A percentile compares a stretch with the other conserved stretches of the same genome.
Evolutionary conservation across 441 rosid species (phyloP).

Genomic region (Aquilaria agallochum): DNA sequence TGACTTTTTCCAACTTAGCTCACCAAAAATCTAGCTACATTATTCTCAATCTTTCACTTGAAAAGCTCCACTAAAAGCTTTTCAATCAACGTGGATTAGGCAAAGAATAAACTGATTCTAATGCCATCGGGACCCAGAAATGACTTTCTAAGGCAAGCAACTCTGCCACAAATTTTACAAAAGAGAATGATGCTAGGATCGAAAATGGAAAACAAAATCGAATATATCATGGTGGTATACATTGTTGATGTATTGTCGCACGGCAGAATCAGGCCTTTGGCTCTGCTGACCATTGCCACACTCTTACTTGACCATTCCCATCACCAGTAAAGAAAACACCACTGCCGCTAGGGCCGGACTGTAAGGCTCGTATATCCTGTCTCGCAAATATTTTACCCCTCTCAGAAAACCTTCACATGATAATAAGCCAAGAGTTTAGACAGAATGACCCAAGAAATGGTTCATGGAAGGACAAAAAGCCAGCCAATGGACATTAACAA

Average conservation of each 20-base stretch:
- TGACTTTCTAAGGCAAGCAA: slow-evolving; percentile 24
- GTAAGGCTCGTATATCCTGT: slow-evolving; percentile 79
- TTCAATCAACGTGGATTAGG: too few species aligned
- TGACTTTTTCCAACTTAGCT: too few species aligned
- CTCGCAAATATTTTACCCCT: slow-evolving; percentile 88
- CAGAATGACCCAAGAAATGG: background rate
- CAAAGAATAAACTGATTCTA: too few species aligned
- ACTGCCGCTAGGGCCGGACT: slow-evolving; percentile 74
- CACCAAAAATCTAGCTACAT: too few species aligned
- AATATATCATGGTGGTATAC: slow-evolving; percentile 2
- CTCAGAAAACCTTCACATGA: slow-evolving; percentile 62
- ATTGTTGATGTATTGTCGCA: background rate
- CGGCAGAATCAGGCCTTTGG: slow-evolving; percentile 31
- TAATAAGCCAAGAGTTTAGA: slow-evolving; percentile 1
- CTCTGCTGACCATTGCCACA: slow-evolving; percentile 73
- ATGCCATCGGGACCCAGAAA: slow-evolving; percentile 15
- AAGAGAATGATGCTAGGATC: slow-evolving; percentile 10
- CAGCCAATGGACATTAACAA: too few species aligned
- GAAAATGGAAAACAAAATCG: slow-evolving; percentile 5
- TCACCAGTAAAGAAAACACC: slow-evolving; percentile 93
- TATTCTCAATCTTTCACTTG: too few species aligned
- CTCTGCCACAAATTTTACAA: slow-evolving; percentile 20
- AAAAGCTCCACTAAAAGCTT: too few species aligned
- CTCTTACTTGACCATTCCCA: slow-evolving; percentile 91
- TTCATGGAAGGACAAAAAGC: background rate